A percentile compares a stretch with the other conserved stretches of the same genome.
Evolutionary conservation across 164 flowering plant species (phyloP).

Genomic region (Annona cherimola): DNA sequence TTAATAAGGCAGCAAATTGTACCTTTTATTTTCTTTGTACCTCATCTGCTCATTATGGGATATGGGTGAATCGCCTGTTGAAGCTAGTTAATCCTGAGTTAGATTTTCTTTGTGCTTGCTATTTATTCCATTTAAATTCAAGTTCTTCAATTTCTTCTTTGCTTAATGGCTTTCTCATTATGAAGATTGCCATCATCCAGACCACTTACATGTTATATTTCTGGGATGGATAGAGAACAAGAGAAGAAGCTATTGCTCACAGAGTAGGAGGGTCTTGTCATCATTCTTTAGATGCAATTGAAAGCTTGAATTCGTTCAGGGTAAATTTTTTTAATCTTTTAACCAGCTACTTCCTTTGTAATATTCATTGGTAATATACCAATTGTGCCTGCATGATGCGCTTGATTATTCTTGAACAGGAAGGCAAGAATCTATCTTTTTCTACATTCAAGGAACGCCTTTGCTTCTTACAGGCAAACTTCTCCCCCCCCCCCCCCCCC

Average conservation of each 20-base stretch:
- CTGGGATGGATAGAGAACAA: constrained; percentile 21
- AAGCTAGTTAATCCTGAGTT: not conserved
- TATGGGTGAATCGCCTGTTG: not conserved
- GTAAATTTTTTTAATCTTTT: constrained; percentile 30
- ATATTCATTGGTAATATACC: not conserved
- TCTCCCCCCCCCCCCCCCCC: not conserved
- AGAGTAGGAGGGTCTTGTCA: constrained; percentile 47
- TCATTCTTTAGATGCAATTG: constrained; percentile 56
- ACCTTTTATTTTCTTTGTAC: not conserved
- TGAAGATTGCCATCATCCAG: not conserved
- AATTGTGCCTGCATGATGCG: not conserved
- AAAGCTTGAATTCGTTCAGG: constrained; percentile 43
- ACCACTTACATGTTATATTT: not conserved
- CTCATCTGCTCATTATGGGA: not conserved
- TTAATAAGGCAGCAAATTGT: too few relatives aligned
- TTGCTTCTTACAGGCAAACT: constrained; percentile 64
- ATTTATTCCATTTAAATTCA: not conserved
- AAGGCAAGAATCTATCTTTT: constrained; percentile 52
- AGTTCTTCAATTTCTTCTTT: not conserved
- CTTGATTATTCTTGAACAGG: constrained; percentile 31
- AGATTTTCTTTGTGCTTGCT: not conserved
- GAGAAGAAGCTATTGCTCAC: constrained; percentile 62
- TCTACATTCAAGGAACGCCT: constrained; percentile 82
- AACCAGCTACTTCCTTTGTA: not conserved
- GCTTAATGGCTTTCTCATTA: not conserved